Percentiles rank a stretch among this genome's conserved stretches.
Evolutionary conservation across 495 filamentous ascomycete genomes (phyloP).

Genomic region (Aspergillus haitiensis): DNA sequence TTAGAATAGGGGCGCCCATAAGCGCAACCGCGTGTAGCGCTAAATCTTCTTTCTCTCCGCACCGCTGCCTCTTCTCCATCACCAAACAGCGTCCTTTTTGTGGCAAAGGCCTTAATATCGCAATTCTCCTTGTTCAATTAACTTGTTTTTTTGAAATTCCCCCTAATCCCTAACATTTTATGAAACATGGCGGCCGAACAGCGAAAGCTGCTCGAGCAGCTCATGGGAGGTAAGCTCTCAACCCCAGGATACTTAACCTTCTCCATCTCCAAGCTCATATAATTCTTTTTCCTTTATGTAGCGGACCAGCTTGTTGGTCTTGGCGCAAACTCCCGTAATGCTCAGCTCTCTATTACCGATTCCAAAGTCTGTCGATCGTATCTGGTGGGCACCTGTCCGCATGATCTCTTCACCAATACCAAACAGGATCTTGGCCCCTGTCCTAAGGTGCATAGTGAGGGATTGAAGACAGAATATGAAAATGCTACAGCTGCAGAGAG

Average conservation of each 20-base stretch:
- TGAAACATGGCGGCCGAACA: slow-evolving; percentile 87
- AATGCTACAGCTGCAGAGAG: slow-evolving; percentile 63
- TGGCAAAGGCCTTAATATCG: not conserved
- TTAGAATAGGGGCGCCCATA: slow-evolving; percentile 12
- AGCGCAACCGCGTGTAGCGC: slow-evolving; percentile 35
- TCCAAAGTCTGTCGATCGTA: slow-evolving; percentile 94
- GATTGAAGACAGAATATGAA: slow-evolving; percentile 85
- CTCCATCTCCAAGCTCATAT: slow-evolving; percentile 33
- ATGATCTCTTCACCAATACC: slow-evolving; percentile 99
- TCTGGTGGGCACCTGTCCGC: slow-evolving; percentile 90
- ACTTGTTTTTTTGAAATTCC: too few species aligned
- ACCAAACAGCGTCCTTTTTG: not conserved
- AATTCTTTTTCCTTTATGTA: slow-evolving; percentile 27
- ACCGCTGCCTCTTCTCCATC: slow-evolving; percentile 4
- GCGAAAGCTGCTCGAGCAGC: slow-evolving; percentile 87
- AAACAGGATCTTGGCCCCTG: slow-evolving; percentile 96
- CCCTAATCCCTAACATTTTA: slow-evolving; percentile 1
- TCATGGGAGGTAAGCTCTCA: slow-evolving; percentile 57
- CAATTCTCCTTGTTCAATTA: too few species aligned
- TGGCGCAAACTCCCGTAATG: slow-evolving; percentile 65
- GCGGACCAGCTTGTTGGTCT: slow-evolving; percentile 81
- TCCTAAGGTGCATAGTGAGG: slow-evolving; percentile 85
- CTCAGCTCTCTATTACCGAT: slow-evolving; percentile 86
- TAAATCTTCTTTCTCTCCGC: slow-evolving; percentile 13
- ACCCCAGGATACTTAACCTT: slow-evolving; percentile 11